phyloP scores from a whole-genome alignment of 306 rosid genomes.

The Ziziphus jujuba region DNA sequence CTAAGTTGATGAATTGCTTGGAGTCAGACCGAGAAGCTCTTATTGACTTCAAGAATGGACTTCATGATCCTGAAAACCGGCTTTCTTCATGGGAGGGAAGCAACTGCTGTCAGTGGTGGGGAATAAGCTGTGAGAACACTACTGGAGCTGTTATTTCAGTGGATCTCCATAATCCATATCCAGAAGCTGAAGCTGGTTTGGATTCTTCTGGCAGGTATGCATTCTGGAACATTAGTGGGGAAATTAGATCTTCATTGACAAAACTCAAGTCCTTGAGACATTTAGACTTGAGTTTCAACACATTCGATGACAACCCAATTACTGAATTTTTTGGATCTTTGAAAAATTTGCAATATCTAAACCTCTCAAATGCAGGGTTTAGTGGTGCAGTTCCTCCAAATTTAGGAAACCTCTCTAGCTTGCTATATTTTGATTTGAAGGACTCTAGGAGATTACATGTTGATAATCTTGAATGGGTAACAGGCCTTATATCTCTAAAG shows the following conservation, averaged over 20 bases:
- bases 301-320: slow-evolving; percentile 26
- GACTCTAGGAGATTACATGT: not conserved
- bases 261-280: slow-evolving; percentile 33
- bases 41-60: slow-evolving; percentile 29
- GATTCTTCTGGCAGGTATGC: slow-evolving; percentile 22
- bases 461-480: slow-evolving; percentile 32
- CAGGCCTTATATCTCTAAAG: slow-evolving; percentile 36
- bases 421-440: slow-evolving; percentile 36
- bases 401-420: slow-evolving; percentile 38
- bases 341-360: slow-evolving; percentile 39
- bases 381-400: slow-evolving; percentile 28
- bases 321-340: slow-evolving; percentile 38
- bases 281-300: slow-evolving; percentile 50
- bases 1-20: slow-evolving; percentile 17
- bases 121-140: slow-evolving; percentile 35
- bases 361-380: slow-evolving; percentile 45
- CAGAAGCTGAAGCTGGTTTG: not conserved
- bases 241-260: slow-evolving; percentile 9
- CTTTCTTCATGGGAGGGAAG: slow-evolving; percentile 38
- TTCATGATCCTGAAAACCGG: no score
- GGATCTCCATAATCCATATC: slow-evolving; percentile 39
- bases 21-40: slow-evolving; percentile 39
- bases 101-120: slow-evolving; percentile 47
- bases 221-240: slow-evolving; percentile 38
- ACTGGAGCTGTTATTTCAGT: slow-evolving; percentile 36